Evolutionary conservation across 257 asterid species (phyloP).

Genomic region (Lycium ferocissimum): DNA sequence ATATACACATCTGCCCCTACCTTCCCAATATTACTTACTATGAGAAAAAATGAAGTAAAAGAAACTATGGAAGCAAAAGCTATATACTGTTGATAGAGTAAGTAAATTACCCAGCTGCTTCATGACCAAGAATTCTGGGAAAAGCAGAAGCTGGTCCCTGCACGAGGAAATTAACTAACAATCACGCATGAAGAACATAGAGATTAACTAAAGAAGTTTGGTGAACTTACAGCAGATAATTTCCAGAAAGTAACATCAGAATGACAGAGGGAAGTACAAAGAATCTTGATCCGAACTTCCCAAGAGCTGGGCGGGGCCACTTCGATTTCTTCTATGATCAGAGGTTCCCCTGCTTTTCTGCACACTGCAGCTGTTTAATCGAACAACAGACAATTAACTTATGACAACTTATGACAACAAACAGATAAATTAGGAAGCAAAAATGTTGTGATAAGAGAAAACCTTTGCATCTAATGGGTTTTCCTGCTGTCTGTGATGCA

Average conservation of each 20-base stretch:
- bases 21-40: too few species aligned
- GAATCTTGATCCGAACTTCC: constrained; percentile 62
- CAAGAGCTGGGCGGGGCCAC: constrained; percentile 55
- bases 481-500: constrained; percentile 43
- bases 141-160: constrained; percentile 43
- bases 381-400: neutral
- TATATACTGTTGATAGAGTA: neutral
- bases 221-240: constrained; percentile 37
- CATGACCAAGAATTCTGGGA: constrained; percentile 57
- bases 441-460: neutral
- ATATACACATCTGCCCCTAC: too few species aligned
- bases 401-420: neutral
- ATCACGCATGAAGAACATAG: neutral
- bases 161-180: neutral
- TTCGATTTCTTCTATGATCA: constrained; percentile 54
- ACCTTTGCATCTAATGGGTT: constrained; percentile 60
- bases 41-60: too few species aligned
- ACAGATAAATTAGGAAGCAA: too few species aligned
- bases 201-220: neutral
- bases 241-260: constrained; percentile 54
- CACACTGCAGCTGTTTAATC: constrained; percentile 53
- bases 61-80: neutral
- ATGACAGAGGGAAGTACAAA: constrained; percentile 57
- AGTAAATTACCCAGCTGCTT: constrained; percentile 50
- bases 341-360: constrained; percentile 51